Evolutionary conservation across 305 asterid genomes (phyloP).

Genomic region (Solanum hybrid): DNA sequence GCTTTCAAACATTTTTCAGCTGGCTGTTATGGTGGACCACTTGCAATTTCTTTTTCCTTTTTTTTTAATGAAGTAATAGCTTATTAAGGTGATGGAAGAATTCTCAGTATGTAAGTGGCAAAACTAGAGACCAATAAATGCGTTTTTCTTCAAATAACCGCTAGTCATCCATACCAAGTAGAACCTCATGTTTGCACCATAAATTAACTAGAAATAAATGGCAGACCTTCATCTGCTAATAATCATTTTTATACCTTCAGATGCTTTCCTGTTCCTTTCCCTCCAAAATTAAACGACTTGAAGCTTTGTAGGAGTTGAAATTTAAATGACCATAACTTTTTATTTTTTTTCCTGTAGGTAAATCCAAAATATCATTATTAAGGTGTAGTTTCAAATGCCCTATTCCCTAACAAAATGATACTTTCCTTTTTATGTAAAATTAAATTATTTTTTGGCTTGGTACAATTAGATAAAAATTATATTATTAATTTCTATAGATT

Average conservation of each 20-base stretch:
- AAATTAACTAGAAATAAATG: not conserved
- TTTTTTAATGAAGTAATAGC: not conserved
- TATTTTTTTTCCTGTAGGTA: not conserved
- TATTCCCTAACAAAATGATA: not conserved
- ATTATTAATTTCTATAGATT: not conserved
- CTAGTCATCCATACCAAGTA: not conserved
- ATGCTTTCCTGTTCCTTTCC: not conserved
- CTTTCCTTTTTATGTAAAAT: not conserved
- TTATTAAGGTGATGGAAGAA: not conserved
- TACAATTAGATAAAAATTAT: not conserved
- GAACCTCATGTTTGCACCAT: slow-evolving; percentile 1
- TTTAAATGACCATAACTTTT: not conserved
- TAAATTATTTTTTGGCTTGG: not conserved
- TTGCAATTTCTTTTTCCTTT: not conserved
- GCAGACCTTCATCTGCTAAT: not conserved
- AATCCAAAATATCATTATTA: not conserved
- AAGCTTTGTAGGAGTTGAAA: not conserved
- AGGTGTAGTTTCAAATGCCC: not conserved
- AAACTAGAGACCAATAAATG: not conserved
- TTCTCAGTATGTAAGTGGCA: not conserved
- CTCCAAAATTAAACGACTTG: not conserved
- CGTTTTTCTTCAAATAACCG: not conserved
- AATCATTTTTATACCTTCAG: not conserved
- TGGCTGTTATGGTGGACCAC: slow-evolving; percentile 1
- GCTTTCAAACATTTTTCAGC: not conserved